Evolutionary conservation across 2,329 filamentous ascomycete species (phyloP).

Genomic region (Fusarium fujikuroi): DNA sequence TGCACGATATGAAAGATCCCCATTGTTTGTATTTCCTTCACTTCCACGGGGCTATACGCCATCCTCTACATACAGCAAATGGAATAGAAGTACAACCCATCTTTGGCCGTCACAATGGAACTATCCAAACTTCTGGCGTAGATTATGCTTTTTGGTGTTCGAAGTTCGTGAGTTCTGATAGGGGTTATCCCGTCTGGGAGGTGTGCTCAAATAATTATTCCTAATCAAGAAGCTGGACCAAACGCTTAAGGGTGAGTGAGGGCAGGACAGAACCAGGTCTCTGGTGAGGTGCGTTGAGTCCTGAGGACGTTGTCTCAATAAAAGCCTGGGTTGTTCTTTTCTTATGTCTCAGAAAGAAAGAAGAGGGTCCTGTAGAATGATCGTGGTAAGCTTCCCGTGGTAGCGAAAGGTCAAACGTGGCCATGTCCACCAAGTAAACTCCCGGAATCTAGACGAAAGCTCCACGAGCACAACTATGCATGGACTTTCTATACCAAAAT

Average conservation of each 20-base stretch:
- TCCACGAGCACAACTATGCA: background rate
- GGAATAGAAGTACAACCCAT: background rate
- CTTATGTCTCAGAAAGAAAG: background rate
- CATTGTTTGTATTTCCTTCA: background rate
- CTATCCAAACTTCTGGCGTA: background rate
- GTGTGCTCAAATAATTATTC: background rate
- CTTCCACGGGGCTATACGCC: background rate
- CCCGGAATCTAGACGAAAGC: background rate
- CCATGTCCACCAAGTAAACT: background rate
- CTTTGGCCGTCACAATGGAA: background rate
- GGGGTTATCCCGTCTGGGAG: background rate
- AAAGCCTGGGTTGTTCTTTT: background rate
- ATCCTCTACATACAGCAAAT: background rate
- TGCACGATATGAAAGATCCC: background rate
- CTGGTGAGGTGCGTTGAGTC: conserved; percentile 2
- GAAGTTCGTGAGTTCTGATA: background rate
- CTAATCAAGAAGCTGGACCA: background rate
- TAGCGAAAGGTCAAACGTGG: background rate
- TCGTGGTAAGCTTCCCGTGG: background rate
- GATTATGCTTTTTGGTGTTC: conserved; percentile 7
- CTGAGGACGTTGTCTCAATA: background rate
- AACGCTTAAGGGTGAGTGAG: background rate
- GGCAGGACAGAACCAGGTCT: background rate
- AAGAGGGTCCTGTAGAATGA: background rate
- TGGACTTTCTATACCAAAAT: background rate